Evolutionary conservation across 164 flowering plant genomes (phyloP), one percentile per base, ranked within the genome.

Genomic region (Echeveria elegans): DNA sequence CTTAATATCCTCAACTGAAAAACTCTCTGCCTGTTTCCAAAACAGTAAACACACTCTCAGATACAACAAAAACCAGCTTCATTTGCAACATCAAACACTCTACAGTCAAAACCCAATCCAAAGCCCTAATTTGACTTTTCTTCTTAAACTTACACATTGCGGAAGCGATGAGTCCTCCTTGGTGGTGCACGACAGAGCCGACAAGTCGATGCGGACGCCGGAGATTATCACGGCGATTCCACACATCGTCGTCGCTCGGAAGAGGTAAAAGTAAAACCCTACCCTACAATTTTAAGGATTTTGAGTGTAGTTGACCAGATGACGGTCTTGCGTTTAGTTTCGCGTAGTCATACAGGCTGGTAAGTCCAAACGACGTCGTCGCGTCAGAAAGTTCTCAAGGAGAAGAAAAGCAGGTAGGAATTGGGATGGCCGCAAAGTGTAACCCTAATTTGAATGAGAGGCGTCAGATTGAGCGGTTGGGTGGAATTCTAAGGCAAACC

Each of bases 201-300:
- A 80, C 11, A 73, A 68, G 65, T 78, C 78, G 58, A 92, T 48
- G 29, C 77, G 77, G 65, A 85, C 70, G 47, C 96, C 94, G 9
- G 82, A 78, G 48, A 88, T 36, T 26, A 89, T 71, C 60, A 88
- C 45, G 21, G 88, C 92, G 64, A 92, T 92, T 64, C 98, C 98
- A 67, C 98, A 92, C 98, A 92, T 92, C 61, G 74, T 63, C 64
- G 47, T 62, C 48, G 30, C 58, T 34, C 45, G 30, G 28, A 7
- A 2, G 11, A 16, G 53, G 19, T 12, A 52, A 52, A 52, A 16
- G 53, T 48, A 21, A 52, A 52, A 52, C 58, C 58, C 58, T 52
- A 52, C 5, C 5, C 7, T 34, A 34, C 37, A 3, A 34, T 3
- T 34, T 34, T 7, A 7, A 34, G 37, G 37, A 34, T 34, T 34